Base-by-base conservation (phyloP, 495 filamentous ascomycete genomes). In the Arthonia radiata region DNA sequence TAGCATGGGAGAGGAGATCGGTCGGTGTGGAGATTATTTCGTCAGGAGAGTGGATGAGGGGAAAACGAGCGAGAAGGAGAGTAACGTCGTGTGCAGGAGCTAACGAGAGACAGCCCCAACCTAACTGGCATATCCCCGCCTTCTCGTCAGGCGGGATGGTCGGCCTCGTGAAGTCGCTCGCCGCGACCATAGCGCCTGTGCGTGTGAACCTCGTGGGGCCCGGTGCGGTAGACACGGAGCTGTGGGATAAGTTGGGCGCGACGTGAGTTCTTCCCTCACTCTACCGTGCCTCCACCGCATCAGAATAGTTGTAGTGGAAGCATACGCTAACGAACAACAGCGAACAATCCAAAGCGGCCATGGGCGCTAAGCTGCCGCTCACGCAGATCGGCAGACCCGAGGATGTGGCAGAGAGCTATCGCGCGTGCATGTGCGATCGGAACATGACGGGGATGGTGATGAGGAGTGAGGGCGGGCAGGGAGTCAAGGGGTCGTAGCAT, bases 321-420 rank as follows among this genome's bases (percentile, higher is more conserved):
- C 17, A 12, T 13, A 33, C 44, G 27, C 31, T 37, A 9, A 26
- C 18, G 23, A 28, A 31, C 23, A 23, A 27, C 19, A 29, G 31
- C 6, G 19, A 35, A 25, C 23, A 16, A 12, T 21, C 38, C 17
- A 34, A 37, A 24, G 32, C 29, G 31, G 34, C 30, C 21, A 29
- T 33, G 11, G 40, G 27, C 44, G 29, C 32, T 60, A 65, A 57
- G 19, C 29, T 41, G 35, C 18, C 33, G 19, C 46, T 39, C 12
- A 37, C 55, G 5, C 38, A 43, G 32, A 34, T 61, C 17, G 71
- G 51, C 0, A 33, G 30, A 34, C 50, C 57, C 7, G 57, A 60
- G 37, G 66, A 72, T 42, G 51, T 64, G 3, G 69, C 61, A 0
- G 65, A 75, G 52, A 54, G 59, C 18, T 75, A 72, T 49, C 21